Evolutionary conservation across 768 basidiomycete genomes (phyloP), one percentile per base, ranked within the genome.

Genomic region (Termitomyces sp.): DNA sequence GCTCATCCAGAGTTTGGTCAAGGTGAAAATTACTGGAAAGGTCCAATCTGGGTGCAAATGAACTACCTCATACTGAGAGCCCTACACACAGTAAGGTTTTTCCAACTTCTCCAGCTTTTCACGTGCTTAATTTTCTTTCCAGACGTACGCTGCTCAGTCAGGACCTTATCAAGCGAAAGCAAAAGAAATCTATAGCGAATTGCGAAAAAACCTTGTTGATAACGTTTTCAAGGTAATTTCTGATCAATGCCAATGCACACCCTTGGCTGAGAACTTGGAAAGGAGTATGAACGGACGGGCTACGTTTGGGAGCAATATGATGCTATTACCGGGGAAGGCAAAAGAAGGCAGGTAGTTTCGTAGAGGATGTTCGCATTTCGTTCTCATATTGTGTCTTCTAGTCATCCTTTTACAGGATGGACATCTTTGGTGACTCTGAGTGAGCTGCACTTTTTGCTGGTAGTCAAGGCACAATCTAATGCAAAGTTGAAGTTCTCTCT

Each of bases 301-400:
- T 96, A 93, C 69, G 93, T 93, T 16, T 98, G 95, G 95, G 95
- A 98, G 72, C 96, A 98, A 72, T 98, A 98, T 70, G 89, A 98
- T 70, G 77, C 93, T 1, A 70, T 78, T 4, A 91, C 84, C 16
- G 95, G 95, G 18, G 83, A 93, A 69, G 95, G 95, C 2, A 80
- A 80, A 69, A 74, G 95, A 76, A 96, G 93, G 91, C 89, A 61
- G n/a, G 78, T 65, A 39, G 30, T 49, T 61, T 55, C 22, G 36
- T 41, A 22, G 18, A n/a, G 18, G n/a, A 58, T 30, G n/a, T 61
- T 18, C 15, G 3, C 16, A 39, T 9, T 20, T 30, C 39, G 9
- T 55, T 41, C 41, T 59, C 15, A 59, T 27, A 7, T 37, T 41
- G 54, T 44, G 30, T 58, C 24, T 8, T 55, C 49, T 66, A 95